phyloP scores from a whole-genome alignment of 352 stramenopile species.

The Phytophthora tubulina region DNA sequence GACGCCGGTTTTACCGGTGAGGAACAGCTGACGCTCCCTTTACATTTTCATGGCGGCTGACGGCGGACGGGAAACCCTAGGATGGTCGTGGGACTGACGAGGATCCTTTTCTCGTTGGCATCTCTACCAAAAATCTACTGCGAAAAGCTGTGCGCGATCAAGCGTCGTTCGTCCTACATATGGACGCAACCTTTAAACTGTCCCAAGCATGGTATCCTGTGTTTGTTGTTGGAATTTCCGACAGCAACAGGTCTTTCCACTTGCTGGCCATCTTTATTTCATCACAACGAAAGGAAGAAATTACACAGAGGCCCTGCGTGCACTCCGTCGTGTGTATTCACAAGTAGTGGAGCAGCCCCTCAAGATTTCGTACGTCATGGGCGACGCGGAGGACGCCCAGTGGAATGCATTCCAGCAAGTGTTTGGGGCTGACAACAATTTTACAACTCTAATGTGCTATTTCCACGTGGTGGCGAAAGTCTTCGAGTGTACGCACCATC shows the following conservation, averaged over 20 bases:
- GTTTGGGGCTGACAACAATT: conserved; percentile 6
- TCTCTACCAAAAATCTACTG: background rate
- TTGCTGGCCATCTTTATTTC: conserved; percentile 20
- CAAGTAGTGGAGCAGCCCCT: conserved; percentile 4
- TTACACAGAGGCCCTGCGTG: conserved; percentile 4
- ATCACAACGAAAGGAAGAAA: conserved; percentile 18
- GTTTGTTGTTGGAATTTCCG: conserved; percentile 34
- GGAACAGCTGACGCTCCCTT: background rate
- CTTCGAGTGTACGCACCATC: background rate
- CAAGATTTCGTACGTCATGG: conserved; percentile 6
- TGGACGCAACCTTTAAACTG: conserved; percentile 36
- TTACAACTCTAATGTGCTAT: conserved; percentile 11
- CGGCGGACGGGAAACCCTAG: background rate
- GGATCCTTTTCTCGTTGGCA: background rate
- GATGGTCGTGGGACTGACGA: background rate
- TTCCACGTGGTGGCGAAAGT: conserved; percentile 6
- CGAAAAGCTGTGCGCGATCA: background rate
- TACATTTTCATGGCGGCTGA: background rate
- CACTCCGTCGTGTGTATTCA: conserved; percentile 2
- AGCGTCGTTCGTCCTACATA: conserved; percentile 1
- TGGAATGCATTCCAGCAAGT: background rate
- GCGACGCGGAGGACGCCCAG: conserved; percentile 12
- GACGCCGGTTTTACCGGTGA: background rate
- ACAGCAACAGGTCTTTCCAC: conserved; percentile 31
- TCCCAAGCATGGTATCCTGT: conserved; percentile 21